These are phyloP conservation scores for Paecilomyces sp. DNA, from an alignment of 2,329 filamentous ascomycete species.

Conservation along the genomic window DNA sequence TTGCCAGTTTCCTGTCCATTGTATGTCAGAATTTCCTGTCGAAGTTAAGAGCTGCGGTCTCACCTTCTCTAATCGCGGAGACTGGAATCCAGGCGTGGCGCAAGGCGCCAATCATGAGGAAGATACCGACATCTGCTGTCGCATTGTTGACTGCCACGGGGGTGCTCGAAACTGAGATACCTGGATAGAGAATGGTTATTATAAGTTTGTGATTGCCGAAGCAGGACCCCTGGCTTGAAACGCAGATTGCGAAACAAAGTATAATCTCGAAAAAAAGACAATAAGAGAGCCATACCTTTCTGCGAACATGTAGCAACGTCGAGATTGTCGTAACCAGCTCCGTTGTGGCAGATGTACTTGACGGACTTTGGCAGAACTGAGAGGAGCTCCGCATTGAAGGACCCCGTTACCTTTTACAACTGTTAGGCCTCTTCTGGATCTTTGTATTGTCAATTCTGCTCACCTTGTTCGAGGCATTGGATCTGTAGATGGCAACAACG, in stretches of 20 bases:
- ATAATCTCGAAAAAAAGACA: background rate
- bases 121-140: slow-evolving; percentile 41
- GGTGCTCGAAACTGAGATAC: slow-evolving; percentile 38
- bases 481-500: slow-evolving; percentile 52
- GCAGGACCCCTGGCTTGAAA: background rate
- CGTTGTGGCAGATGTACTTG: slow-evolving; percentile 48
- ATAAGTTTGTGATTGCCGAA: background rate
- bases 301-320: slow-evolving; percentile 48
- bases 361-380: slow-evolving; percentile 37
- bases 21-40: background rate
- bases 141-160: slow-evolving; percentile 41
- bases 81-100: slow-evolving; percentile 37
- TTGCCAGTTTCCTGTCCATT: slow-evolving; percentile 29
- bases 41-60: slow-evolving; percentile 2
- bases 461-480: slow-evolving; percentile 48
- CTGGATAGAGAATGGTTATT: slow-evolving; percentile 7
- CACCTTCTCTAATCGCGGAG: slow-evolving; percentile 33
- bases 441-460: background rate
- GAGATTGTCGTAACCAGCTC: slow-evolving; percentile 56
- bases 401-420: slow-evolving; percentile 31
- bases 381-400: slow-evolving; percentile 43
- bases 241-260: background rate
- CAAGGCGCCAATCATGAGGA: slow-evolving; percentile 41
- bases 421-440: background rate
- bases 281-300: slow-evolving; percentile 17